Evolutionary conservation across 805 yeast species (phyloP).

Genomic region (Schizosaccharomyces japonicus): DNA sequence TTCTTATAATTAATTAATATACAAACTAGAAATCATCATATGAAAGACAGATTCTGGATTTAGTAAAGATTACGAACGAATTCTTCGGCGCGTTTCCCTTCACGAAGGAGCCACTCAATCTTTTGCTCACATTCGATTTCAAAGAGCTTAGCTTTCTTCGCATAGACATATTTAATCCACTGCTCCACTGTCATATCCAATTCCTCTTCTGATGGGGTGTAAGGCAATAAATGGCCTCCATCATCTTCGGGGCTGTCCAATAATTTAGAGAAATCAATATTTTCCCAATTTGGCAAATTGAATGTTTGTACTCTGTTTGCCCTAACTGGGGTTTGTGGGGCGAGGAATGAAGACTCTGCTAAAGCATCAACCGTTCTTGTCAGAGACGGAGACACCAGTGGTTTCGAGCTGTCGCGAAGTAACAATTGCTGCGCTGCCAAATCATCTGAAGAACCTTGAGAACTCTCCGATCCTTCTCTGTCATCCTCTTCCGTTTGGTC

Average conservation of each 20-base stretch:
- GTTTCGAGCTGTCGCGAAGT: too few relatives aligned
- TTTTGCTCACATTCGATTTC: not conserved
- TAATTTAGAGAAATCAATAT: not conserved
- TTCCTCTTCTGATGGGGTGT: not conserved
- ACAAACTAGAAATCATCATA: not conserved
- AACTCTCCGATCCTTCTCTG: too few relatives aligned
- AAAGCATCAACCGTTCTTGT: not conserved
- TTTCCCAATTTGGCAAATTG: not conserved
- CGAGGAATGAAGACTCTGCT: not conserved
- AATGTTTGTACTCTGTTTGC: not conserved
- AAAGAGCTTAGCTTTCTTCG: not conserved
- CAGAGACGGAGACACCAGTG: too few relatives aligned
- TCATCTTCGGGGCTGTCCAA: not conserved
- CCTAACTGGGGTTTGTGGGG: not conserved
- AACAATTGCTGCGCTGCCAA: too few relatives aligned
- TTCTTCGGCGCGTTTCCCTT: slow-evolving; percentile 3
- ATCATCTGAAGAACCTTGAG: too few relatives aligned
- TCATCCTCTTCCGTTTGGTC: too few relatives aligned
- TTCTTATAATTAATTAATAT: not conserved
- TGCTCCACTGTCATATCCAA: slow-evolving; percentile 1
- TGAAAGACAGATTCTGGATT: not conserved
- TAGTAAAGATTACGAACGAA: not conserved
- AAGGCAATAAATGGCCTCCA: too few relatives aligned
- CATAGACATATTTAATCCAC: not conserved
- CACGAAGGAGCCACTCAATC: not conserved